phyloP scores from a whole-genome alignment of 176 grass and related monocot genomes.

The Triticum turgidum region DNA sequence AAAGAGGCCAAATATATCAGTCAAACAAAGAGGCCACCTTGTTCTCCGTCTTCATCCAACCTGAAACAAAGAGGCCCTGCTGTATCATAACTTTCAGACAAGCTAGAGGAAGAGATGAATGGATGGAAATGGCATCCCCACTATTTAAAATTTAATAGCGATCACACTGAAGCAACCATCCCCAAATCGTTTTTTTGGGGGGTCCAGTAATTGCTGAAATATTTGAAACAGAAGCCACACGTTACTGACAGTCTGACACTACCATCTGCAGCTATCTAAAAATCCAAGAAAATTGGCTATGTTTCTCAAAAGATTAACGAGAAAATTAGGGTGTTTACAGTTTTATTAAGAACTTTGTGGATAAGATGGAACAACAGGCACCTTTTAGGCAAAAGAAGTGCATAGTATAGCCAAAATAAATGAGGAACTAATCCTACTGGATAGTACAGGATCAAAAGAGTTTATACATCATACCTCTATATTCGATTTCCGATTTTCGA shows the following conservation, averaged over 20 bases:
- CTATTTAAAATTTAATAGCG: background rate
- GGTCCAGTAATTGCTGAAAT: background rate
- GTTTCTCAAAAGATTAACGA: background rate
- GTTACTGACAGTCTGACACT: too few species aligned
- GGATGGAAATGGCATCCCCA: too few species aligned
- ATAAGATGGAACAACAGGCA: background rate
- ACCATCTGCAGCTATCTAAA: background rate
- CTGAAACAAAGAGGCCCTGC: too few species aligned
- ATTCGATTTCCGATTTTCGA: background rate
- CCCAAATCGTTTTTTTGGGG: background rate
- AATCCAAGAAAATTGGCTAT: background rate
- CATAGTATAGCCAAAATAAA: background rate
- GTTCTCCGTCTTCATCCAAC: too few species aligned
- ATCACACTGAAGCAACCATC: background rate
- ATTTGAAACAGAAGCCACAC: background rate
- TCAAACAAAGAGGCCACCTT: too few species aligned
- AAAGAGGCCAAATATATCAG: too few species aligned
- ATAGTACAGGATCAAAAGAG: too few species aligned
- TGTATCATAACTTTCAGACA: too few species aligned
- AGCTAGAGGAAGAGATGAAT: too few species aligned
- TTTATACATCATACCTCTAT: too few species aligned
- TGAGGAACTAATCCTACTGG: background rate
- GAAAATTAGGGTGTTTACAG: background rate
- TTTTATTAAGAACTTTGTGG: background rate
- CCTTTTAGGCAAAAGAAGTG: background rate